Percentiles rank a stretch among this genome's conserved stretches.
Conservation (phyloP, 2,329 filamentous ascomycete species). For the Pseudocercospora fijiensis region DNA sequence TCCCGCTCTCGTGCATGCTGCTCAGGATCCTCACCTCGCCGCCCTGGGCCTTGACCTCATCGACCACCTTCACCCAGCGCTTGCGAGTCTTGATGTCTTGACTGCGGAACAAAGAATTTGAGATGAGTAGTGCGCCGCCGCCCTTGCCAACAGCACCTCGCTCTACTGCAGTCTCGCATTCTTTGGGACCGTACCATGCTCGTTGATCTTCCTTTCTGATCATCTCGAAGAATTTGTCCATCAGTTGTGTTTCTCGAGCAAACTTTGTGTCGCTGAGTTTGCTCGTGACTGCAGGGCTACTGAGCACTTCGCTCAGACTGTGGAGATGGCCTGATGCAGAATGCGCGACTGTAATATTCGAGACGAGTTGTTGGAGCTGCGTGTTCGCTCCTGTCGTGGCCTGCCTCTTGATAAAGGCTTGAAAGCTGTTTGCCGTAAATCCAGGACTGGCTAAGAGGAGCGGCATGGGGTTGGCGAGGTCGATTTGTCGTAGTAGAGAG, state of each 20-base stretch:
- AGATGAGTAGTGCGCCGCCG: slow-evolving; percentile 81
- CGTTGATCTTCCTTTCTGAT: slow-evolving; percentile 81
- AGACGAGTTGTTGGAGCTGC: slow-evolving; percentile 61
- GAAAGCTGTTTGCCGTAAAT: slow-evolving; percentile 79
- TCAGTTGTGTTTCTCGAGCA: slow-evolving; percentile 74
- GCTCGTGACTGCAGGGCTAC: slow-evolving; percentile 72
- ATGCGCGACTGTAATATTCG: slow-evolving; percentile 71
- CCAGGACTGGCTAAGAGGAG: slow-evolving; percentile 85
- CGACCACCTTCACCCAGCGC: slow-evolving; percentile 80
- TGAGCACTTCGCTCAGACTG: slow-evolving; percentile 81
- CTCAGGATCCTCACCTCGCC: slow-evolving; percentile 88
- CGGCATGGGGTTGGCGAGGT: slow-evolving; percentile 68
- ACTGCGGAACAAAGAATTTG: slow-evolving; percentile 82
- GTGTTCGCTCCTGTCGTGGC: slow-evolving; percentile 71
- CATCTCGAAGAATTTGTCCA: slow-evolving; percentile 79
- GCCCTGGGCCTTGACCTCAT: slow-evolving; percentile 78
- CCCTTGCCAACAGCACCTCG: slow-evolving; percentile 86
- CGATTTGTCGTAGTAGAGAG: slow-evolving; percentile 73
- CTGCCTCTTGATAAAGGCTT: slow-evolving; percentile 65
- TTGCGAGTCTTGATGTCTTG: slow-evolving; percentile 73
- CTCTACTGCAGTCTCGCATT: slow-evolving; percentile 78
- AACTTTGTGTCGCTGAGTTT: slow-evolving; percentile 86
- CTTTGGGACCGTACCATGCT: slow-evolving; percentile 83
- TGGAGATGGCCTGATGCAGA: slow-evolving; percentile 83
- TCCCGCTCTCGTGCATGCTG: slow-evolving; percentile 90